Percentiles rank a stretch among this genome's conserved stretches.
phyloP scores from a whole-genome alignment of 2,329 filamentous ascomycete genomes.

The Neurospora sp. region DNA sequence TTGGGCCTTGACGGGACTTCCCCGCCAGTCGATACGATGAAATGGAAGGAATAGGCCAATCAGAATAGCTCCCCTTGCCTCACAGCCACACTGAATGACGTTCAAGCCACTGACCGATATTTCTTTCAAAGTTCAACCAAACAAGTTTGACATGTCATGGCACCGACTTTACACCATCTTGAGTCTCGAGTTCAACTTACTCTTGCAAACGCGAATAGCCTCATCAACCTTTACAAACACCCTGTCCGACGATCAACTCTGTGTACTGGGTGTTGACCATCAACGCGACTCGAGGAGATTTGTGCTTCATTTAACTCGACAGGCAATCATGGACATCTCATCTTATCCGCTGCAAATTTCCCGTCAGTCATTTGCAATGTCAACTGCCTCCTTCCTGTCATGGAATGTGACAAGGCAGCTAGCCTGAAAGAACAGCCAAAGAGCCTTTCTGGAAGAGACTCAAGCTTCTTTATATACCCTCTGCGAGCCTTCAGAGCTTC shows the following conservation, averaged over 20 bases:
- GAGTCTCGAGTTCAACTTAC: background rate
- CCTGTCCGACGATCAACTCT: background rate
- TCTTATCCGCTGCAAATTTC: background rate
- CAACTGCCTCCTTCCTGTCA: background rate
- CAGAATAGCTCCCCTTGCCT: background rate
- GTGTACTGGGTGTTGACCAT: background rate
- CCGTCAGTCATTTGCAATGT: background rate
- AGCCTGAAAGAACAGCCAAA: background rate
- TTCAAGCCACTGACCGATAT: background rate
- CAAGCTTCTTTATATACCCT: background rate
- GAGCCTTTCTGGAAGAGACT: background rate
- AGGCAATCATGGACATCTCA: background rate
- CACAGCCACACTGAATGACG: background rate
- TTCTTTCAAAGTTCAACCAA: too few species aligned
- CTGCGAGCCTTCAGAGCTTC: background rate
- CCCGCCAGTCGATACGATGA: background rate
- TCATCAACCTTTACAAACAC: background rate
- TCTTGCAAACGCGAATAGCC: background rate
- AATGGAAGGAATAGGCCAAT: background rate
- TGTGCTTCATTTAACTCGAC: background rate
- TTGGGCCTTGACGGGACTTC: background rate
- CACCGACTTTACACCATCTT: background rate
- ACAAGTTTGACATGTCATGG: too few species aligned
- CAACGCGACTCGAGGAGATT: background rate
- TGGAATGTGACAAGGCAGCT: background rate